Percentiles rank a stretch among this genome's conserved stretches.
phyloP scores from a whole-genome alignment of 2,329 filamentous ascomycete species.

The Zymoseptoria crescenta region DNA sequence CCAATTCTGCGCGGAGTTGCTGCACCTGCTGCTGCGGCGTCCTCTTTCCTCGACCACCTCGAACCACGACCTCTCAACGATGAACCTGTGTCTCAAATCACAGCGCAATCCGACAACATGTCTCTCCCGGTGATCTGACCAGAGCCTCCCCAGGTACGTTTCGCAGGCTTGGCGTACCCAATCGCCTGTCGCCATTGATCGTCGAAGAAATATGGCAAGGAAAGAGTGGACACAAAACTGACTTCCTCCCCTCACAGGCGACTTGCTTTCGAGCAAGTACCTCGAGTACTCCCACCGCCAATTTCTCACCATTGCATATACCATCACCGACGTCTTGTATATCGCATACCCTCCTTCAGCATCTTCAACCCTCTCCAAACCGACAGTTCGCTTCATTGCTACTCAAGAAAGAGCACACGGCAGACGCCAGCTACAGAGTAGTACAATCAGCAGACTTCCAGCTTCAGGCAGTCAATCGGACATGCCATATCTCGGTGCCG shows the following conservation, averaged over 20 bases:
- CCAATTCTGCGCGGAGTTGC: background rate
- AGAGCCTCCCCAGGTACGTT: constrained; percentile 6
- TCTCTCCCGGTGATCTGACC: constrained; percentile 11
- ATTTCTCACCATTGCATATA: background rate
- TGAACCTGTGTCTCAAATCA: constrained; percentile 11
- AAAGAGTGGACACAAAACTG: background rate
- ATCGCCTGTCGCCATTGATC: background rate
- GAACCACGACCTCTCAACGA: background rate
- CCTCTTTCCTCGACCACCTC: background rate
- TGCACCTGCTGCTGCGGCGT: background rate
- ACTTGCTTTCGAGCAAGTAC: background rate
- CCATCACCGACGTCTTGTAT: background rate
- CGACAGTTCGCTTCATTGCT: background rate
- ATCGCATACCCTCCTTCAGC: background rate
- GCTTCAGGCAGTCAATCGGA: background rate
- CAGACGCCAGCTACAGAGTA: background rate
- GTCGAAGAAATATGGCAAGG: background rate
- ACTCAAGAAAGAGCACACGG: background rate
- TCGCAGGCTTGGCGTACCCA: background rate
- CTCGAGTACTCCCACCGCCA: background rate
- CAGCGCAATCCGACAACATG: constrained; percentile 10
- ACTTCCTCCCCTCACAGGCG: background rate
- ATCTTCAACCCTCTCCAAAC: background rate
- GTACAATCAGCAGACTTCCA: background rate
- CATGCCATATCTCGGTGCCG: constrained; percentile 7